Evolutionary conservation across 1,284 basidiomycete genomes (phyloP), one percentile per base, ranked within the genome.

Genomic region (Trichosporon sp.): DNA sequence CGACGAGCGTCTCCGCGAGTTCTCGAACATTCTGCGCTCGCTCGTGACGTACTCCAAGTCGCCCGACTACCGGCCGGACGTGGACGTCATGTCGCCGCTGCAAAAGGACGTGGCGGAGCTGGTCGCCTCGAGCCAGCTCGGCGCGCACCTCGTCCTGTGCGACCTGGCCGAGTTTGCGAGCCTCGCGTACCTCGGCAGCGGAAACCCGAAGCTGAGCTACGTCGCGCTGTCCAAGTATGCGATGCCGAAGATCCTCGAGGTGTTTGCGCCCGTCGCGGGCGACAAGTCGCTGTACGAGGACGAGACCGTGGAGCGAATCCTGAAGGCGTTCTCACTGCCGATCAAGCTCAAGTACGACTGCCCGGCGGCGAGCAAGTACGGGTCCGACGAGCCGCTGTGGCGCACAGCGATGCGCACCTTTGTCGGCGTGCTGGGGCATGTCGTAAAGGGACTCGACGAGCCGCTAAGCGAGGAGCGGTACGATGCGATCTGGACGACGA

Each of bases 341-440:
- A 89, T 98, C 79, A 94, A 94, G 79, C 85, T 98, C 72, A 96
- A 95, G 81, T 97, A 98, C 75, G 93, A 95, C 60, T 97, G 95
- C 78, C 95, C 95, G 0, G 84, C 90, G 0, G 87, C 95, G 0
- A 93, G 90, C 56, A 93, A 91, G 78, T 92, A 89, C 76, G 92
- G 92, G 1, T 89, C 91, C 66, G 93, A 93, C 77, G 83, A 81
- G n/a, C 92, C 93, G 0, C 83, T 97, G 8, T 97, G 94, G 95
- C 94, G 93, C 82, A 94, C 92, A 0, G 80, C 80, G 1, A 76
- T 79, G 74, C 65, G 65, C 2, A 70, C 72, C 7, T 72, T 78
- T 42, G 65, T 72, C 12, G 65, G 72, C 21, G 73, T 78, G 13
- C 65, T 78, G 29, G 69, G 74, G 18, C 65, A 67, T 27, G 65